Base-by-base conservation (phyloP, 352 stramenopile genomes). In the Globisporangium alternatum region DNA sequence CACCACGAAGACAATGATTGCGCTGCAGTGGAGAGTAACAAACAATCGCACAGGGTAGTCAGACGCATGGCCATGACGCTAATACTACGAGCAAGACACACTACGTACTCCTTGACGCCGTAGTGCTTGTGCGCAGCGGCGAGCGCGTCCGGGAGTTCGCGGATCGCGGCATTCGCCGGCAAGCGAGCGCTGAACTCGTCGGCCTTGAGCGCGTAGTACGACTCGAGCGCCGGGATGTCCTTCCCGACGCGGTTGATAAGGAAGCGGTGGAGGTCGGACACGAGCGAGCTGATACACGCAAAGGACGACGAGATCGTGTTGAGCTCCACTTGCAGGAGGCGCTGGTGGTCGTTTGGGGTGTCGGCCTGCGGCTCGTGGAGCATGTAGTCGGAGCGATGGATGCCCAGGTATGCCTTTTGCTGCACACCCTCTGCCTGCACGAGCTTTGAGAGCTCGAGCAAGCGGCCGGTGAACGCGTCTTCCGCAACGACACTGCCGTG, bases 251-350 rank as follows among this genome's bases (percentile, higher is more conserved):
- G 79, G 28, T 57, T 67, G 8, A 91, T 53, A 22, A 94, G 62
- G 69, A 83, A 92, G 60, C 76, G 70, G 77, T 99, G 97, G 75
- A 99, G 76, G 30, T 83, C 70, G 33, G 95, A 96, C 47, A 98
- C 91, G 53, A 94, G 83, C 12, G 88, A 92, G 31, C 93, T 97
- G 60, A 99, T 89, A 61, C 91, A 96, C n/a, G 77, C 96, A 76
- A 99, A 99, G 3, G 93, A 98, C 7, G 92, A 97, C 53, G 97
- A 91, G 69, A 99, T 99, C 33, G 97, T 99, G 77, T 99, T 99
- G 55, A 99, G 79, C 74, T 99, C 97, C 28, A 99, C 96, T 68
- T 99, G 91, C 72, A 88, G 52, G 61, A 93, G 64, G 43, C 95
- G 95, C 68, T 90, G 81, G 37, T 69, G 57, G 65, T 88, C 74